phyloP scores from a whole-genome alignment of 1,139 yeast genomes.

The Candida gigantensis region DNA sequence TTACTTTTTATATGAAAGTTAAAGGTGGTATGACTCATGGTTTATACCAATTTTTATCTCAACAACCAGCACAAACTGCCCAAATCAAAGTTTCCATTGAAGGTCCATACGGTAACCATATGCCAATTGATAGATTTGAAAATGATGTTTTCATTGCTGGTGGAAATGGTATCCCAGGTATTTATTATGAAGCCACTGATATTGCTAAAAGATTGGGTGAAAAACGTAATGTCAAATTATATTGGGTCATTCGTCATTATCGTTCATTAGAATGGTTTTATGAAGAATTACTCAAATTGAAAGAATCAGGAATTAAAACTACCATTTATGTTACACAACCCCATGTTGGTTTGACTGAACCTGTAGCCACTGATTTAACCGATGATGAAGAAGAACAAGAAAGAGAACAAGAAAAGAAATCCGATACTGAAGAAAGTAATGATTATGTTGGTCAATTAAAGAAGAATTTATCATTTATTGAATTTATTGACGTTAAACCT shows the following conservation, averaged over 20 bases:
- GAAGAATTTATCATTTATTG: conserved; percentile 23
- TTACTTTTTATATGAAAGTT: conserved; percentile 40
- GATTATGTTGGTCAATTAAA: conserved; percentile 21
- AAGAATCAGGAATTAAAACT: conserved; percentile 25
- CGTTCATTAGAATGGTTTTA: conserved; percentile 53
- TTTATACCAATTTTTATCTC: conserved; percentile 43
- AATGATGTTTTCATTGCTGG: conserved; percentile 58
- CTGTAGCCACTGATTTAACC: conserved; percentile 12
- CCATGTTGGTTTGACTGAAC: conserved; percentile 15
- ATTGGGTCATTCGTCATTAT: conserved; percentile 41
- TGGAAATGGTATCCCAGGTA: conserved; percentile 73
- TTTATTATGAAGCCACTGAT: conserved; percentile 34
- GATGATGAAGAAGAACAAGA: conserved; percentile 20
- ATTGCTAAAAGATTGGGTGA: conserved; percentile 21
- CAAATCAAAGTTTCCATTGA: conserved; percentile 35
- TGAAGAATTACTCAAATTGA: conserved; percentile 38
- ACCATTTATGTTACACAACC: conserved; percentile 43
- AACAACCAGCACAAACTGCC: conserved; percentile 46
- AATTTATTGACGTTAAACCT: conserved; percentile 45
- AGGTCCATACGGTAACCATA: conserved; percentile 43
- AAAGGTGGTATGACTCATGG: conserved; percentile 49
- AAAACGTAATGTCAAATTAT: conserved; percentile 23
- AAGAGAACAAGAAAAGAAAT: conserved; percentile 15
- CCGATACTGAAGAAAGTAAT: conserved; percentile 18
- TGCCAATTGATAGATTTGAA: conserved; percentile 49